Evolutionary conservation across 73 alveolate species (phyloP).

Genomic region (Blepharisma japonicum): DNA sequence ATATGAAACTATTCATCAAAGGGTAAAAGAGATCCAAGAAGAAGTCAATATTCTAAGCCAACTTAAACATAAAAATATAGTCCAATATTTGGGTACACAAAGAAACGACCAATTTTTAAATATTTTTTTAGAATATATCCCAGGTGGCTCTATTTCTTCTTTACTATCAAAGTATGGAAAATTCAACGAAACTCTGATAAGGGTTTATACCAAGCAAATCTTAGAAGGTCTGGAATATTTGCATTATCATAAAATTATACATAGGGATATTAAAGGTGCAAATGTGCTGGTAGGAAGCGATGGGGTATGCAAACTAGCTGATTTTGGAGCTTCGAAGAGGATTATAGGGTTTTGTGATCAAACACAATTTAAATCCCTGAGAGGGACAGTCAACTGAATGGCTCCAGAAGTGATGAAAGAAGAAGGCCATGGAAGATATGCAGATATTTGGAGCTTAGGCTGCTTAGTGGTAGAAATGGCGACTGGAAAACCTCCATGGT

Average conservation of each 20-base stretch:
- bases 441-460: constrained; percentile 95
- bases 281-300: constrained; percentile 71
- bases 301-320: constrained; percentile 72
- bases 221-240: constrained; percentile 83
- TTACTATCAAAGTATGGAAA: constrained; percentile 61
- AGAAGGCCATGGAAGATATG: constrained; percentile 71
- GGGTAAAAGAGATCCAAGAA: constrained; percentile 54
- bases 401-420: constrained; percentile 95
- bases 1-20: constrained; percentile 29
- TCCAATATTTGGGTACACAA: constrained; percentile 67
- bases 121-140: constrained; percentile 71
- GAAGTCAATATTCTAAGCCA: constrained; percentile 66
- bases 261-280: constrained; percentile 95
- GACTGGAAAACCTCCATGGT: constrained; percentile 88
- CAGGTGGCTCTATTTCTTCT: constrained; percentile 73
- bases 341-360: constrained; percentile 25
- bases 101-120: constrained; percentile 57
- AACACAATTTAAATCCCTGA: constrained; percentile 67
- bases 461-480: constrained; percentile 93
- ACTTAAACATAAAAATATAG: constrained; percentile 71
- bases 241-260: constrained; percentile 78
- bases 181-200: constrained; percentile 61
- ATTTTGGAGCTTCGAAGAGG: constrained; percentile 70
- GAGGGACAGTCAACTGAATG: constrained; percentile 95
- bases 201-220: constrained; percentile 60